Base-by-base conservation (phyloP, 352 stramenopile species). In the Globisporangium cylindrosporum region DNA sequence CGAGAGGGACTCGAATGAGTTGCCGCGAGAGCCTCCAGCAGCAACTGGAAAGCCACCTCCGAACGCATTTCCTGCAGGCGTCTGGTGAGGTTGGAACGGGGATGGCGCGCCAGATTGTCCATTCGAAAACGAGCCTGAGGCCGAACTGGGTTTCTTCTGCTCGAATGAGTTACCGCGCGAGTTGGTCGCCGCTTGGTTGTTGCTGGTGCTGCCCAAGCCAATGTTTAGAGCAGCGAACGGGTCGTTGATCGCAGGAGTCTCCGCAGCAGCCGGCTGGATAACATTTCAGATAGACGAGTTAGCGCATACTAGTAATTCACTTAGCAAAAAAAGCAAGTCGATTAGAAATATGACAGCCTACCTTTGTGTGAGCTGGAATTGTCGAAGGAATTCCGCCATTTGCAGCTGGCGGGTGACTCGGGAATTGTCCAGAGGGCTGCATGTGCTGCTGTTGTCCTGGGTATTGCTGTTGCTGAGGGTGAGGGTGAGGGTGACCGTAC, bases 181-280 rank as follows among this genome's bases (percentile, higher is more conserved):
- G 59, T 61, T 55, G 67, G 63, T 62, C 70, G 22, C 54, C 12
- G 74, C 57, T 71, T 73, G 38, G 60, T 67, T 70, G 51, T 64
- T 66, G 25, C 64, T 67, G 41, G 46, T 71, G 34, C 70, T 76
- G 32, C 72, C 72, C 34, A 90, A 73, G 46, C 81, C 82, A 20
- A 93, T 76, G 59, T 79, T 89, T 1, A 94, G 76, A 4, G 87
- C 81, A 7, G 87, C 82, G 59, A 94, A 94, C 18, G 83, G 87
- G 63, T 94, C 87, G 46, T 85, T 90, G 54, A 91, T 69, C 7
- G 80, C 75, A 46, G 80, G 43, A n/a, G 66, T 64, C 12, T 78
- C 73, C 46, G 72, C 72, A 15, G 51, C 22, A 15, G 51, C 41
- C 49, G 66, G 20, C 59, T 54, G 70, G n/a, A 34, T 55, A 48